Conservation (phyloP, 2,329 filamentous ascomycete species). For the Beauveria scarabaeidicola region DNA sequence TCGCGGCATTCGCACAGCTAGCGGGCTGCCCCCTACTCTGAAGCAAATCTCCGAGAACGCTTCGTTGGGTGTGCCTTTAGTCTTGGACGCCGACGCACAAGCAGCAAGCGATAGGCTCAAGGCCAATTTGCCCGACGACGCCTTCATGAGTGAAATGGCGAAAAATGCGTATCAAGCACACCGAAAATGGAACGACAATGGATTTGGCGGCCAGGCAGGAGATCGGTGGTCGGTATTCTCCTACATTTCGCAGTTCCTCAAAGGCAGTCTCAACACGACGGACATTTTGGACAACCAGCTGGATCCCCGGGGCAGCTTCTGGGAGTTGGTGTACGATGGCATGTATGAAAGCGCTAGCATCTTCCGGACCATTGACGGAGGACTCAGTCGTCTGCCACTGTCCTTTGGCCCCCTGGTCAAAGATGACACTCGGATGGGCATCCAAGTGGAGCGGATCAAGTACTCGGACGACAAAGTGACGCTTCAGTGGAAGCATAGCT, state of each 20-base stretch:
- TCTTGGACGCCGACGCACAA: constrained; percentile 25
- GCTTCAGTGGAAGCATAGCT: constrained; percentile 46
- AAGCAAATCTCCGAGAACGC: constrained; percentile 39
- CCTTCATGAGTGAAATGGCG: constrained; percentile 30
- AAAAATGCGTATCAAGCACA: constrained; percentile 37
- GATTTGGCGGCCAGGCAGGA: constrained; percentile 36
- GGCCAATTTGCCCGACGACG: constrained; percentile 25
- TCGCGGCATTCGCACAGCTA: constrained; percentile 36
- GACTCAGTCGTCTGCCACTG: constrained; percentile 46
- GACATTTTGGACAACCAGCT: constrained; percentile 27
- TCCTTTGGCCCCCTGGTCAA: constrained; percentile 56
- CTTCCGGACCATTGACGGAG: constrained; percentile 57
- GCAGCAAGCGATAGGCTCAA: constrained; percentile 29
- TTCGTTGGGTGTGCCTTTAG: constrained; percentile 26
- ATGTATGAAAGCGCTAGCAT: constrained; percentile 19
- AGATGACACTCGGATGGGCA: constrained; percentile 46
- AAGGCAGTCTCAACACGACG: constrained; percentile 43
- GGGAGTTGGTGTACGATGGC: constrained; percentile 29
- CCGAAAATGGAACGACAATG: constrained; percentile 27
- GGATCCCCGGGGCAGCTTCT: constrained; percentile 35
- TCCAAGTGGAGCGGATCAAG: constrained; percentile 47
- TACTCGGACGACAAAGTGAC: constrained; percentile 47
- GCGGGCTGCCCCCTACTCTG: constrained; percentile 44
- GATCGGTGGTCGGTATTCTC: constrained; percentile 58
- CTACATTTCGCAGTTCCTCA: constrained; percentile 52